Percentiles rank a stretch among this genome's conserved stretches.
Conservation (phyloP, 2,329 filamentous ascomycete species). For the Teratosphaeria epicoccoides region DNA sequence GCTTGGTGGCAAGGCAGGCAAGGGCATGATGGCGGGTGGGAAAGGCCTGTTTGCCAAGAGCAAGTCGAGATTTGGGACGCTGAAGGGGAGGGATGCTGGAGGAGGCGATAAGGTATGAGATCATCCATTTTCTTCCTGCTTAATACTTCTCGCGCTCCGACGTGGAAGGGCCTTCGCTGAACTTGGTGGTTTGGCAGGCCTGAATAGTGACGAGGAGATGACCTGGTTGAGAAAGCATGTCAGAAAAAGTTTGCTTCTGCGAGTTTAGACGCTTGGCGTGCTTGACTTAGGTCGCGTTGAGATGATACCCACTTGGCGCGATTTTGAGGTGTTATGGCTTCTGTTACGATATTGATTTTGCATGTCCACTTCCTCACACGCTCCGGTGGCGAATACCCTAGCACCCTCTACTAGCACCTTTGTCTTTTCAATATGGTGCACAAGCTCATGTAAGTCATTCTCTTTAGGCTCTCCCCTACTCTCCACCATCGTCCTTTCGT, state of each 20-base stretch:
- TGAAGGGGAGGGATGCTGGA: constrained; percentile 47
- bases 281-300: not conserved
- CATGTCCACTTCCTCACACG: not conserved
- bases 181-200: not conserved
- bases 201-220: not conserved
- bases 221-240: not conserved
- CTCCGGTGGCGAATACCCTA: too few species aligned
- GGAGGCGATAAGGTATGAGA: constrained; percentile 72
- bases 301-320: not conserved
- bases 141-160: not conserved
- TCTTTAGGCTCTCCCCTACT: not conserved
- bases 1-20: constrained; percentile 51
- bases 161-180: constrained; percentile 4
- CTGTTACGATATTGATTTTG: not conserved
- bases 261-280: not conserved
- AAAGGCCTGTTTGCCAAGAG: constrained; percentile 88
- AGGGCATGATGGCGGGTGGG: constrained; percentile 54
- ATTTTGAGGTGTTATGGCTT: not conserved
- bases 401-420: not conserved
- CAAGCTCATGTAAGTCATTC: not conserved
- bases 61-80: constrained; percentile 59
- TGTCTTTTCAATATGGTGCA: not conserved
- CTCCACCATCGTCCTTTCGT: not conserved
- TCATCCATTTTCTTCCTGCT: constrained; percentile 3
- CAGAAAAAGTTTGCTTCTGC: not conserved